Evolutionary conservation across 2,329 filamentous ascomycete species (phyloP).

Genomic region (Clonostachys rhizophaga): DNA sequence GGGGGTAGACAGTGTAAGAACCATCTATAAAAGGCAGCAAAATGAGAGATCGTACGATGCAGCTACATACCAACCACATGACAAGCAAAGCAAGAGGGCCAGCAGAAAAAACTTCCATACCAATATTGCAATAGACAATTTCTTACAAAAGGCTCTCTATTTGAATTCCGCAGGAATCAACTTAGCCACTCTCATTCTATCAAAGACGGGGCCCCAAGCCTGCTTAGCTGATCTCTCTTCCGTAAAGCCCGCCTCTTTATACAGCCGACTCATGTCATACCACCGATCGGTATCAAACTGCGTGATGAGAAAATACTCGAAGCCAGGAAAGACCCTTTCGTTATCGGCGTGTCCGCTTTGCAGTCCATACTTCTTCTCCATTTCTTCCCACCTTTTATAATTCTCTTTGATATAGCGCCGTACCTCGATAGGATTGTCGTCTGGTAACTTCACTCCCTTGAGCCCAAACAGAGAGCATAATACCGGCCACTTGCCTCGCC

Average conservation of each 20-base stretch:
- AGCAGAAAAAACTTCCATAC: too few species aligned
- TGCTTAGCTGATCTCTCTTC: slow-evolving; percentile 30
- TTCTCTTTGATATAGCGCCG: slow-evolving; percentile 24
- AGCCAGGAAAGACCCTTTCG: slow-evolving; percentile 23
- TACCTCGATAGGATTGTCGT: slow-evolving; percentile 19
- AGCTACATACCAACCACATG: too few species aligned
- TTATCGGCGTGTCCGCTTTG: slow-evolving; percentile 28
- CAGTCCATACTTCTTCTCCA: slow-evolving; percentile 26
- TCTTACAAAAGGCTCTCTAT: neutral
- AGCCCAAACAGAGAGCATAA: slow-evolving; percentile 13
- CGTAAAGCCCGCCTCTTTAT: slow-evolving; percentile 27
- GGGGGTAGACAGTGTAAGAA: too few species aligned
- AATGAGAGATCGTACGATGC: too few species aligned
- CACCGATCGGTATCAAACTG: slow-evolving; percentile 37
- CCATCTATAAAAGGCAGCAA: too few species aligned
- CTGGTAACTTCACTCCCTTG: slow-evolving; percentile 12
- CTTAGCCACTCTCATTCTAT: slow-evolving; percentile 32
- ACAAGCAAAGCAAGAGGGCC: too few species aligned
- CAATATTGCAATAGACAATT: too few species aligned
- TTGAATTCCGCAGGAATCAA: slow-evolving; percentile 21
- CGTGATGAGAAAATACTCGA: slow-evolving; percentile 34
- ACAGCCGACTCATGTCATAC: slow-evolving; percentile 35
- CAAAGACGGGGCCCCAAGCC: slow-evolving; percentile 34
- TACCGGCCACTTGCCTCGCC: slow-evolving; percentile 15
- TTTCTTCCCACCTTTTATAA: slow-evolving; percentile 16